These are phyloP conservation scores for Collybiopsis confluens DNA, from an alignment of 768 basidiomycete genomes.

Conservation along the genomic window DNA sequence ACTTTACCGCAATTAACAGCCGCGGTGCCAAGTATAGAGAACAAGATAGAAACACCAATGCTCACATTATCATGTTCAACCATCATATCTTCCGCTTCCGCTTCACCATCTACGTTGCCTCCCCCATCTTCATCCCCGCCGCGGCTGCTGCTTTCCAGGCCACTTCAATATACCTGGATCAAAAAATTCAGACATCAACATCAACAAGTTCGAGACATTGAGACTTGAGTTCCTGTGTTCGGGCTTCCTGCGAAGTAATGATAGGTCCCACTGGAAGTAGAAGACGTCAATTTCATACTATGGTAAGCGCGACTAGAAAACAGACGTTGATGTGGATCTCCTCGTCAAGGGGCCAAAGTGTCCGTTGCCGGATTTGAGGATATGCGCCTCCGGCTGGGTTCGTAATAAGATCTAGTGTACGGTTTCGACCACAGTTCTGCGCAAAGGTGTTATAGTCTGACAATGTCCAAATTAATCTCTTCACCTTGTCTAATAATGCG, in stretches of 20 bases:
- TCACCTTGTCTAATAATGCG: neutral
- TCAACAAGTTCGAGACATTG: too few species aligned
- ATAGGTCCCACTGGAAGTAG: slow-evolving; percentile 47
- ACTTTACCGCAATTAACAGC: too few species aligned
- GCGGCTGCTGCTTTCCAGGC: too few species aligned
- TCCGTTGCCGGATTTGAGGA: slow-evolving; percentile 49
- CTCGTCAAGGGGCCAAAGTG: slow-evolving; percentile 45
- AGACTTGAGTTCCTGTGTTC: slow-evolving; percentile 40
- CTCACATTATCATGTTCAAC: too few species aligned
- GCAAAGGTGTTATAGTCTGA: neutral
- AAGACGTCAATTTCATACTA: too few species aligned
- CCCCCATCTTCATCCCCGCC: too few species aligned
- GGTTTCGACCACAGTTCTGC: slow-evolving; percentile 44
- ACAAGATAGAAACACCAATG: too few species aligned
- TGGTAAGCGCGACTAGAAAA: slow-evolving; percentile 8
- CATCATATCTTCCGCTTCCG: too few species aligned
- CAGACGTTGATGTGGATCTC: slow-evolving; percentile 48
- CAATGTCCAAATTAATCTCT: neutral
- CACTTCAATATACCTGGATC: too few species aligned
- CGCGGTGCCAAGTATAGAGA: too few species aligned
- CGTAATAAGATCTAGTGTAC: slow-evolving; percentile 48
- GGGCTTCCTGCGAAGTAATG: slow-evolving; percentile 40
- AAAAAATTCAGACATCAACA: too few species aligned
- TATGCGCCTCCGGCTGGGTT: slow-evolving; percentile 40
- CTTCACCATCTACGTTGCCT: too few species aligned